Evolutionary conservation across 1,284 basidiomycete genomes (phyloP).

Genomic region (Abortiporus biennis): DNA sequence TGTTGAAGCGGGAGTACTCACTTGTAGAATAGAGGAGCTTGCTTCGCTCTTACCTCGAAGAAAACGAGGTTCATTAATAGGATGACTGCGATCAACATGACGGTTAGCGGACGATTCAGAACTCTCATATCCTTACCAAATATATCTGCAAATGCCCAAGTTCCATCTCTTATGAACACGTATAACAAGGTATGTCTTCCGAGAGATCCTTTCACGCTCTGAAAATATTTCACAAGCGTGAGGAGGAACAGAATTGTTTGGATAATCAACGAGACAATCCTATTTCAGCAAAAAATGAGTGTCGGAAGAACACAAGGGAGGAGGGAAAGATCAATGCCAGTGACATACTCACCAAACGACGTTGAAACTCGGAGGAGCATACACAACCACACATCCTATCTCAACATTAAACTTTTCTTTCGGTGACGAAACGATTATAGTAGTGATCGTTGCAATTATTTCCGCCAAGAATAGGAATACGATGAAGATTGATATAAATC

Average conservation of each 20-base stretch:
- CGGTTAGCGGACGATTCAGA: neutral
- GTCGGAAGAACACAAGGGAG: constrained; percentile 3
- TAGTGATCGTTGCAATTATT: neutral
- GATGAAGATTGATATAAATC: neutral
- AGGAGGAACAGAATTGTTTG: constrained; percentile 28
- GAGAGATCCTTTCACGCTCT: constrained; percentile 19
- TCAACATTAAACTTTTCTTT: neutral
- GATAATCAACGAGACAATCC: constrained; percentile 20
- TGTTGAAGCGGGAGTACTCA: constrained; percentile 4
- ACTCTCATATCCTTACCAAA: constrained; percentile 16
- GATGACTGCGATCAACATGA: constrained; percentile 7
- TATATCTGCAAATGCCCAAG: constrained; percentile 33
- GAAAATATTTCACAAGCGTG: constrained; percentile 25
- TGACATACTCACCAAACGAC: constrained; percentile 6
- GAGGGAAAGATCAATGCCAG: constrained; percentile 3
- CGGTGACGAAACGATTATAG: neutral
- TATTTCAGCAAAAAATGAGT: neutral
- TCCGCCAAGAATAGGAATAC: neutral
- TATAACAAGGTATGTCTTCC: constrained; percentile 24
- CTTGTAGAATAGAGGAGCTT: constrained; percentile 11
- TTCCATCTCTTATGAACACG: constrained; percentile 29
- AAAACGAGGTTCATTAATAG: constrained; percentile 12
- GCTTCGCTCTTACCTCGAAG: constrained; percentile 9
- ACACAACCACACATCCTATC: neutral
- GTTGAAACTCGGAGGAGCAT: neutral